Evolutionary conservation across 192 early-diverging fungal genomes (phyloP), one percentile per base, ranked within the genome.

Genomic region (Coemansia sp.): DNA sequence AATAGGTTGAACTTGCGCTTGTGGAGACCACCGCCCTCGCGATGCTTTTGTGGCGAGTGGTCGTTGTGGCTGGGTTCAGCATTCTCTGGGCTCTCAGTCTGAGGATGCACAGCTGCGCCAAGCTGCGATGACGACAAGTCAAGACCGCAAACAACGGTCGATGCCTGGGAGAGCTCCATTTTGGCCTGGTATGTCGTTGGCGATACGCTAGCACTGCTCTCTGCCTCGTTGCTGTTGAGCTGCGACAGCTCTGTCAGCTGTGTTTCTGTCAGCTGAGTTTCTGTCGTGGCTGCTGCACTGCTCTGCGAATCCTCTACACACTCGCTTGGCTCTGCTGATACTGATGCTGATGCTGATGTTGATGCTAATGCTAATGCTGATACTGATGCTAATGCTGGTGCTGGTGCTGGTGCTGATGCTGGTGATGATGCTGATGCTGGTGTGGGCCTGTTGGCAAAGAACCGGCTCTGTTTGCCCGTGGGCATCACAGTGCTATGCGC

Each of bases 391-490:
- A 21, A 7, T 23, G 16, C 7, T 26, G 7, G 53, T 18, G 30
- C 15, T 12, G 46, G 46, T 18, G 15, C 46, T 56, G 53, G 21
- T 28, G n/a, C n/a, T n/a, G n/a, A n/a, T n/a, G n/a, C n/a, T n/a
- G 6, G 6, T 49, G 35, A n/a, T n/a, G n/a, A n/a, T n/a, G 46
- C 6, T 49, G 46, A 6, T n/a, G 4, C 46, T 49, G 46, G 46
- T 49, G 46, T 6, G 4, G 20, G 49, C 4, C 55, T 49, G 30
- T 23, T 39, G 39, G 35, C 31, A 63, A 81, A 81, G 70, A 81
- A 81, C 37, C 64, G 29, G 57, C 79, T 81, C 7, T 63, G 59
- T 23, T 66, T 28, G 12, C 49, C 59, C 3, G 79, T 81, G 3
- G 59, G 23, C 20, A 70, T 64, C 5, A 64, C 37, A 2, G 60